phyloP scores from a whole-genome alignment of 1,284 basidiomycete genomes.

The Amylostereum areolatum region DNA sequence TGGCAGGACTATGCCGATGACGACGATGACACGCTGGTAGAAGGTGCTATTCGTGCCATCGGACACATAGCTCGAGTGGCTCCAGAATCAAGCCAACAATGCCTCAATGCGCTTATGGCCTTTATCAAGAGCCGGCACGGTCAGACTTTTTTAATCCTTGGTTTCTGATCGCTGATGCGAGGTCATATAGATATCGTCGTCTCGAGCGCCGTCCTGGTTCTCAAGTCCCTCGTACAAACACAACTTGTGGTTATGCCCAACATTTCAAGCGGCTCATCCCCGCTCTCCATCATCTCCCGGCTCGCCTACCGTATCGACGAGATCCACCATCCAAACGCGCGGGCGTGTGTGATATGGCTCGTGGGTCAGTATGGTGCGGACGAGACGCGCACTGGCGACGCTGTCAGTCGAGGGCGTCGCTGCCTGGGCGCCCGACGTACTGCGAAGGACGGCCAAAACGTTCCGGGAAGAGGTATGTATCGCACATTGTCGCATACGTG shows the following conservation, averaged over 20 bases:
- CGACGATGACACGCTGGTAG: slow-evolving; percentile 62
- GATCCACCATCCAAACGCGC: slow-evolving; percentile 71
- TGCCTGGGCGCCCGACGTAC: slow-evolving; percentile 80
- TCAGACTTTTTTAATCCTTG: slow-evolving; percentile 21
- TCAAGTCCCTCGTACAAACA: slow-evolving; percentile 77
- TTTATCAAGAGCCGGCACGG: slow-evolving; percentile 77
- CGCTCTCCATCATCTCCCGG: slow-evolving; percentile 64
- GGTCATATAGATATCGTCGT: slow-evolving; percentile 55
- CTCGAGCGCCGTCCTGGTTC: slow-evolving; percentile 73
- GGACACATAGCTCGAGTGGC: slow-evolving; percentile 68
- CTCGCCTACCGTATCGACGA: slow-evolving; percentile 73
- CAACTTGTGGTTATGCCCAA: slow-evolving; percentile 39
- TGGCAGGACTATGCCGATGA: slow-evolving; percentile 73
- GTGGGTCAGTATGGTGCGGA: slow-evolving; percentile 77
- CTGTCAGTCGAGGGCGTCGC: slow-evolving; percentile 40
- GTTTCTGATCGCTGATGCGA: neutral
- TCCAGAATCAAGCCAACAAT: slow-evolving; percentile 64
- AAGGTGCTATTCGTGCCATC: slow-evolving; percentile 70
- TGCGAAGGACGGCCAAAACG: slow-evolving; percentile 68
- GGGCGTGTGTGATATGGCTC: slow-evolving; percentile 85
- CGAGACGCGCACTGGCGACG: slow-evolving; percentile 16
- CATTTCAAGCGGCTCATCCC: slow-evolving; percentile 30
- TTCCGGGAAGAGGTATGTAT: slow-evolving; percentile 63
- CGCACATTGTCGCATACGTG: neutral
- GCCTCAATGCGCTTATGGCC: slow-evolving; percentile 67